Conservation (phyloP, 2,329 filamentous ascomycete genomes). For the Penicillium sp. region DNA sequence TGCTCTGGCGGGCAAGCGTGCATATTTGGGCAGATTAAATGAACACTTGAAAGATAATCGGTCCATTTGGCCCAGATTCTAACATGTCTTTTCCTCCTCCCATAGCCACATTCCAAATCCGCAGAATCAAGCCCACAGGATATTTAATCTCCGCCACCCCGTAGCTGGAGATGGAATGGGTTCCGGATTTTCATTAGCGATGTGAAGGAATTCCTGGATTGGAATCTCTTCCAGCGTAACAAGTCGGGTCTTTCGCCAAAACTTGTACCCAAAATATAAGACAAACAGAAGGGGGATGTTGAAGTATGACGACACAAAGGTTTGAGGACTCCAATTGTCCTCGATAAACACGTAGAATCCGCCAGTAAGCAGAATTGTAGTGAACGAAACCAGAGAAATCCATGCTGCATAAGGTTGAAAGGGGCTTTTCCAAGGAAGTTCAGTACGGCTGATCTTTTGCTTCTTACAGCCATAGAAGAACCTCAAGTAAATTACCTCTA, state of each 20-base stretch:
- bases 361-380: slow-evolving; percentile 60
- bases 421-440: slow-evolving; percentile 48
- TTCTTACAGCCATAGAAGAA: slow-evolving; percentile 46
- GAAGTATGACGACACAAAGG: slow-evolving; percentile 57
- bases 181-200: neutral
- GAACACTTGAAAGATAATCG: neutral
- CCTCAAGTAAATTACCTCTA: slow-evolving; percentile 52
- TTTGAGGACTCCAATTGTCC: slow-evolving; percentile 49
- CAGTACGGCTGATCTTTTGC: slow-evolving; percentile 31
- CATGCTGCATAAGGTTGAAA: slow-evolving; percentile 61
- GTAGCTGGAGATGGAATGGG: neutral
- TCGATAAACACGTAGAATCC: slow-evolving; percentile 52
- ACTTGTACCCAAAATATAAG: slow-evolving; percentile 44
- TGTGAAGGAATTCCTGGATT: slow-evolving; percentile 17
- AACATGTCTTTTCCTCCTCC: neutral
- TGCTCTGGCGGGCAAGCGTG: neutral
- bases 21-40: neutral
- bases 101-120: neutral
- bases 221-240: slow-evolving; percentile 28
- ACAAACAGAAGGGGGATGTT: slow-evolving; percentile 56
- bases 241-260: slow-evolving; percentile 32
- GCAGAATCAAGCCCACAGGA: neutral
- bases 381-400: slow-evolving; percentile 49
- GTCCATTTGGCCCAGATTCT: neutral
- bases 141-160: neutral